A percentile compares a stretch with the other conserved stretches of the same genome.
phyloP scores from a whole-genome alignment of 345 rosid genomes.

The Camelina neglecta region DNA sequence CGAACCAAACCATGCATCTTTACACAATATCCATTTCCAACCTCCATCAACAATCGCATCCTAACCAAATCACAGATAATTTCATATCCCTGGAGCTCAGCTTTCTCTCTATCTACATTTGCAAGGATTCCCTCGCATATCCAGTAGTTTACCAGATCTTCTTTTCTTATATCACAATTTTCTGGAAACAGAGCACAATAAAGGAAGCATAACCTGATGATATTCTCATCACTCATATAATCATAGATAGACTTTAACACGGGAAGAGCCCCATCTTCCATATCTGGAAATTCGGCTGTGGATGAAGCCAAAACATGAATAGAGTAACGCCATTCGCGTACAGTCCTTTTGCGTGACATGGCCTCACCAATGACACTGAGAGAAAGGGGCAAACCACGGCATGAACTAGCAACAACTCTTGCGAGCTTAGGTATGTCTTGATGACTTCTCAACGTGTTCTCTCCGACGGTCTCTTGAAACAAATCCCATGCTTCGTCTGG shows the following conservation, averaged over 20 bases:
- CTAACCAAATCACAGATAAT: slow-evolving; percentile 40
- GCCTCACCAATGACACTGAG: slow-evolving; percentile 41
- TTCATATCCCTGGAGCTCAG: slow-evolving; percentile 32
- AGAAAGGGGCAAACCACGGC: slow-evolving; percentile 51
- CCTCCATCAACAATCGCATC: slow-evolving; percentile 42
- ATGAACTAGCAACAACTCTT: slow-evolving; percentile 33
- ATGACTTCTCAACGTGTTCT: slow-evolving; percentile 7
- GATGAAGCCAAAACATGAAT: slow-evolving; percentile 40
- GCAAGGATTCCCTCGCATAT: slow-evolving; percentile 36
- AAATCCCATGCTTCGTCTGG: slow-evolving; percentile 15
- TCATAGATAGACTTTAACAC: slow-evolving; percentile 36
- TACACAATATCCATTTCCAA: slow-evolving; percentile 11
- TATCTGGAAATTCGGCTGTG: slow-evolving; percentile 9
- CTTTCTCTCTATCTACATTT: slow-evolving; percentile 26
- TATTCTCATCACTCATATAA: slow-evolving; percentile 16
- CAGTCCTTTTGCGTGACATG: slow-evolving; percentile 38
- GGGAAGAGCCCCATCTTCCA: slow-evolving; percentile 4
- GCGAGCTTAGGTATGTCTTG: slow-evolving; percentile 42
- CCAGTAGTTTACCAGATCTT: slow-evolving; percentile 45
- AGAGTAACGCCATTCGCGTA: slow-evolving; percentile 45
- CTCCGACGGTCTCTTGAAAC: slow-evolving; percentile 24
- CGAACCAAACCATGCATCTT: slow-evolving; percentile 50
- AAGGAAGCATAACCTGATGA: slow-evolving; percentile 43
- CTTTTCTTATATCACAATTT: slow-evolving; percentile 13
- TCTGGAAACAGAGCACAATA: slow-evolving; percentile 48